Conservation (phyloP, 441 rosid genomes). For the Bruguiera hainesii region DNA sequence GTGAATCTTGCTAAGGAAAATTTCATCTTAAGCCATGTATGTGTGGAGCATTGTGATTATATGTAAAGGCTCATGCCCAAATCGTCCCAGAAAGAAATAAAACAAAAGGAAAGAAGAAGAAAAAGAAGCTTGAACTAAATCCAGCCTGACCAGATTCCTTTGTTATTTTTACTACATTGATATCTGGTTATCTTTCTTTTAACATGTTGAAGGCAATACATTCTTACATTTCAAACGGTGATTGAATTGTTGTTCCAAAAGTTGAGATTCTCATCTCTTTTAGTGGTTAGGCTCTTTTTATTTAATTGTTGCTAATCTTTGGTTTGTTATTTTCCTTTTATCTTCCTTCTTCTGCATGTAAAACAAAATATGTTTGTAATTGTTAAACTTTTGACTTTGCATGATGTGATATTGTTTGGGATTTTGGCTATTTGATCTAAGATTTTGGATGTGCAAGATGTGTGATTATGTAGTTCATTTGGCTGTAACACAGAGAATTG, state of each 20-base stretch:
- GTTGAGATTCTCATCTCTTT: neutral
- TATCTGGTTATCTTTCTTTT: neutral
- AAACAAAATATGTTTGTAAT: neutral
- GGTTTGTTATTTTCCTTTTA: neutral
- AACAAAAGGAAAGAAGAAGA: no score
- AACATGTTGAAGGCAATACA: neutral
- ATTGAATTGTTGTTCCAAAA: neutral
- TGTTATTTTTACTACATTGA: neutral
- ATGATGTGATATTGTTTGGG: neutral
- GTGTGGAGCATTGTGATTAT: no score
- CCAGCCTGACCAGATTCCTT: no score
- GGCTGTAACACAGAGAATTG: neutral
- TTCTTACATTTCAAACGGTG: neutral
- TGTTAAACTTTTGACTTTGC: neutral
- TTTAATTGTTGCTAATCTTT: neutral
- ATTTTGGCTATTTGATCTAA: neutral
- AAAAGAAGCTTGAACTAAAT: no score
- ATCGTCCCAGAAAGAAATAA: no score
- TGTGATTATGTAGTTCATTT: neutral
- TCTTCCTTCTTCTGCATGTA: neutral
- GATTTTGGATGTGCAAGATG: neutral
- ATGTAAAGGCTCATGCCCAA: no score
- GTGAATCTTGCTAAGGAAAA: no score
- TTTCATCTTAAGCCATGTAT: no score
- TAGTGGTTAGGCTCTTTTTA: neutral